Conservation (phyloP, 371 early-diverging fungal genomes). For the Syncephalastrum racemosum region DNA sequence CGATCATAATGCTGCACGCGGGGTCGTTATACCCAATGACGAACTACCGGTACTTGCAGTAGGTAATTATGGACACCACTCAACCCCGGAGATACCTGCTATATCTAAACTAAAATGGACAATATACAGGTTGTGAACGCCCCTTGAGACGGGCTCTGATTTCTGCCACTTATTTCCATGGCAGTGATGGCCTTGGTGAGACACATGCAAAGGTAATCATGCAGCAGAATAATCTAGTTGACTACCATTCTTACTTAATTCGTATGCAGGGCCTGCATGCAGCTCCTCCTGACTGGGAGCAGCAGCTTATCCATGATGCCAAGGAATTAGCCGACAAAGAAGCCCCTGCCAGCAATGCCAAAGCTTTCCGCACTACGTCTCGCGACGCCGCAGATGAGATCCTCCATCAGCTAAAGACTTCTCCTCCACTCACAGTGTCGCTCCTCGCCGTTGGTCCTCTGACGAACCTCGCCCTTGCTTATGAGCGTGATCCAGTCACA, state of each 20-base stretch:
- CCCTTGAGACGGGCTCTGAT: constrained; percentile 35
- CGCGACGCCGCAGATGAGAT: constrained; percentile 50
- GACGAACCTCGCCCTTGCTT: constrained; percentile 59
- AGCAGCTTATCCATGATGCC: constrained; percentile 20
- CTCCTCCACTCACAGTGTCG: constrained; percentile 46
- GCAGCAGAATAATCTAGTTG: neutral
- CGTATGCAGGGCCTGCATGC: constrained; percentile 26
- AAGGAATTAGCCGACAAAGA: constrained; percentile 17
- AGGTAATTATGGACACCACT: constrained; percentile 24
- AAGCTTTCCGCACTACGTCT: constrained; percentile 32
- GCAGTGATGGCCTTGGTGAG: constrained; percentile 50
- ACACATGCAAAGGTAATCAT: constrained; percentile 31
- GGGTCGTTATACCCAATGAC: constrained; percentile 20
- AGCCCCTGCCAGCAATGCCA: neutral
- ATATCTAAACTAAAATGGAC: neutral
- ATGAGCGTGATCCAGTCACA: constrained; percentile 44
- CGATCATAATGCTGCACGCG: constrained; percentile 28
- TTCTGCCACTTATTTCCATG: constrained; percentile 50
- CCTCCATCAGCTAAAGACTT: constrained; percentile 38
- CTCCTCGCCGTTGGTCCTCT: constrained; percentile 57
- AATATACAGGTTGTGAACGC: constrained; percentile 30
- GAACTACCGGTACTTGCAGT: constrained; percentile 47
- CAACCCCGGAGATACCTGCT: neutral
- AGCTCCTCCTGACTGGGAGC: constrained; percentile 43
- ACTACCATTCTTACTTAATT: neutral